A percentile compares a stretch with the other conserved stretches of the same genome.
phyloP scores from a whole-genome alignment of 2,329 filamentous ascomycete species.

The Ambrosiella xylebori region DNA sequence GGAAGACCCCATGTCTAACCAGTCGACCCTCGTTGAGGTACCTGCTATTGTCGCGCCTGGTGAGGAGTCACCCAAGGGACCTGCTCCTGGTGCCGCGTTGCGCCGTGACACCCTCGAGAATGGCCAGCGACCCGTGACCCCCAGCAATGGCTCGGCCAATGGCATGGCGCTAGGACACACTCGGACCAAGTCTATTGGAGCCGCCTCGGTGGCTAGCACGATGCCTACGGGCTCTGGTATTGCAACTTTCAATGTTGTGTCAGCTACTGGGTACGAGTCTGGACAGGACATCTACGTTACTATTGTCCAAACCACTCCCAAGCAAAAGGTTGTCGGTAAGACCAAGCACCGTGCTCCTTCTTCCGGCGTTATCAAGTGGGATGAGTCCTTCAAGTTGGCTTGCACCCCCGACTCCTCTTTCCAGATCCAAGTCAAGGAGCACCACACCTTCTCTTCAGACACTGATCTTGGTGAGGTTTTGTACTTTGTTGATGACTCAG shows the following conservation, averaged over 20 bases:
- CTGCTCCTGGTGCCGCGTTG: slow-evolving; percentile 15
- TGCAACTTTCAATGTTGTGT: slow-evolving; percentile 64
- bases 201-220: slow-evolving; percentile 49
- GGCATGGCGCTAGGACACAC: slow-evolving; percentile 22
- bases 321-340: slow-evolving; percentile 71
- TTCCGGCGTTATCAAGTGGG: slow-evolving; percentile 47
- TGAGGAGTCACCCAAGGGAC: slow-evolving; percentile 13
- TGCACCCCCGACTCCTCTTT: slow-evolving; percentile 75
- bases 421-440: slow-evolving; percentile 69
- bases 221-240: slow-evolving; percentile 51
- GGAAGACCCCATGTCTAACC: slow-evolving; percentile 29
- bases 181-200: slow-evolving; percentile 42
- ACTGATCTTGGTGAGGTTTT: slow-evolving; percentile 66
- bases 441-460: slow-evolving; percentile 69
- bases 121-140: slow-evolving; percentile 11
- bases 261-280: slow-evolving; percentile 59
- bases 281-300: slow-evolving; percentile 63
- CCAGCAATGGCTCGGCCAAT: slow-evolving; percentile 17
- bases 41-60: slow-evolving; percentile 21
- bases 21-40: slow-evolving; percentile 25
- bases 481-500: slow-evolving; percentile 83
- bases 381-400: slow-evolving; percentile 61
- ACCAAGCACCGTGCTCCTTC: slow-evolving; percentile 74
- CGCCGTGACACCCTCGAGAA: slow-evolving; percentile 19
- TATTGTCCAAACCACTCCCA: slow-evolving; percentile 49